Percentiles rank a stretch among this genome's conserved stretches.
Evolutionary conservation across 2,329 filamentous ascomycete genomes (phyloP).

Genomic region (Fusarium euwallaceae): DNA sequence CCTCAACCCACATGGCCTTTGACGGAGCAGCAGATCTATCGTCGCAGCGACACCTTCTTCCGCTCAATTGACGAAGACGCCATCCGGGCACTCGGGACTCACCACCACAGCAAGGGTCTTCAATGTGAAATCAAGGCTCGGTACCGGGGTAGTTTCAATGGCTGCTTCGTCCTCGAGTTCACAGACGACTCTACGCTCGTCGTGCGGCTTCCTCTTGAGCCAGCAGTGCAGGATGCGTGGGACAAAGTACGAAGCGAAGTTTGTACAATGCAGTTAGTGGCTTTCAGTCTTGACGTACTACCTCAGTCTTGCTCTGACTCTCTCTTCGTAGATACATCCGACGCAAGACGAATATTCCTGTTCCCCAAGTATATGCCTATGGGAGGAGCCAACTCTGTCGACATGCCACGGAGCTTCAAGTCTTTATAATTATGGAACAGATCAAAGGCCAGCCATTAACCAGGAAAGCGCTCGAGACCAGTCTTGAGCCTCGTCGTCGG

Average conservation of each 20-base stretch:
- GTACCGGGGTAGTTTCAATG: not conserved
- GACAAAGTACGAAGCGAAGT: not conserved
- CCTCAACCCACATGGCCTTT: not conserved
- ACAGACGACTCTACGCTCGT: not conserved
- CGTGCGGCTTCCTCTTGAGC: not conserved
- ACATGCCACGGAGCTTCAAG: not conserved
- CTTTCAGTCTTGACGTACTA: not conserved
- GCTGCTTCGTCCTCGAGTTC: not conserved
- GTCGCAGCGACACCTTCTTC: not conserved
- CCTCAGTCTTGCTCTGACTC: not conserved
- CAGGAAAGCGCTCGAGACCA: not conserved
- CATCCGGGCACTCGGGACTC: not conserved
- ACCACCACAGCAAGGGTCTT: not conserved
- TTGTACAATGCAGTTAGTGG: not conserved
- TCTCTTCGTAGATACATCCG: not conserved
- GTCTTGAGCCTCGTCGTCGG: not conserved
- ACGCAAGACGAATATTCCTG: not conserved
- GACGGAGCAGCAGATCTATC: not conserved
- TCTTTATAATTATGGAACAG: not conserved
- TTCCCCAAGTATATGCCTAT: not conserved
- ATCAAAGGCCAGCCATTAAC: not conserved
- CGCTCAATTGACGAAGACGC: not conserved
- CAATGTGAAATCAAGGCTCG: not conserved
- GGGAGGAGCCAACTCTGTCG: not conserved
- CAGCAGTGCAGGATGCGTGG: not conserved